phyloP scores from a whole-genome alignment of 2,329 filamentous ascomycete species.

The Hypocrella siamensis region DNA sequence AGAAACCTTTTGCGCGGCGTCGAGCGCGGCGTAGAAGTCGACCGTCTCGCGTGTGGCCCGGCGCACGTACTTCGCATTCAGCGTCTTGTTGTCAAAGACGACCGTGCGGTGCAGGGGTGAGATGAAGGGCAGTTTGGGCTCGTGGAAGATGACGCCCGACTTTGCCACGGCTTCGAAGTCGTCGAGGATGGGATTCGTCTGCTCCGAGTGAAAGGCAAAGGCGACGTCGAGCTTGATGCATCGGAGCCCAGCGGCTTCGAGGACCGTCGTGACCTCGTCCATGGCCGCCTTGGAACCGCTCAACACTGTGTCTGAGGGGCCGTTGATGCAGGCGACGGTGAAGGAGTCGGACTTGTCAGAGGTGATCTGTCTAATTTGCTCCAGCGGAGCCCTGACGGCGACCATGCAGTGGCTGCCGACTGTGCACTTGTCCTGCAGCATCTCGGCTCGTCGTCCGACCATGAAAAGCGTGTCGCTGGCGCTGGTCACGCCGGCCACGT shows the following conservation, averaged over 20 bases:
- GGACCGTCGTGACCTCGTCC: conserved; percentile 24
- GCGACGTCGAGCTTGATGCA: conserved; percentile 33
- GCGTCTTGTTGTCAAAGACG: background rate
- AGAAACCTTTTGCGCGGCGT: conserved; percentile 28
- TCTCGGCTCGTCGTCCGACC: conserved; percentile 50
- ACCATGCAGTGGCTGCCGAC: conserved; percentile 49
- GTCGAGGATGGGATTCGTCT: conserved; percentile 38
- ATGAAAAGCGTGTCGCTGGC: conserved; percentile 58
- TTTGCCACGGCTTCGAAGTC: conserved; percentile 35
- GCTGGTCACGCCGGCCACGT: conserved; percentile 55
- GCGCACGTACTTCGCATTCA: conserved; percentile 1
- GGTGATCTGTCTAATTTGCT: background rate
- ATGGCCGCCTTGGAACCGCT: conserved; percentile 20
- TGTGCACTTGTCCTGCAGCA: conserved; percentile 32
- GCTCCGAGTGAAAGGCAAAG: conserved; percentile 37
- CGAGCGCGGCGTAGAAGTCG: conserved; percentile 39
- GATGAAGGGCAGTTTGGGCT: conserved; percentile 37
- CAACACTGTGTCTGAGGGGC: conserved; percentile 61
- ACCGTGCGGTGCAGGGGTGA: conserved; percentile 42
- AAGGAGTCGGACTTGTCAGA: conserved; percentile 5
- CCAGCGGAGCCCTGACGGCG: conserved; percentile 27
- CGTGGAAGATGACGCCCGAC: background rate
- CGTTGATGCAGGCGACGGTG: conserved; percentile 55
- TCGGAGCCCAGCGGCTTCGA: too few relatives aligned
- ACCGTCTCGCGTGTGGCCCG: conserved; percentile 39